Conservation (phyloP, 768 basidiomycete genomes). For the Cyclocybe cylindracea region DNA sequence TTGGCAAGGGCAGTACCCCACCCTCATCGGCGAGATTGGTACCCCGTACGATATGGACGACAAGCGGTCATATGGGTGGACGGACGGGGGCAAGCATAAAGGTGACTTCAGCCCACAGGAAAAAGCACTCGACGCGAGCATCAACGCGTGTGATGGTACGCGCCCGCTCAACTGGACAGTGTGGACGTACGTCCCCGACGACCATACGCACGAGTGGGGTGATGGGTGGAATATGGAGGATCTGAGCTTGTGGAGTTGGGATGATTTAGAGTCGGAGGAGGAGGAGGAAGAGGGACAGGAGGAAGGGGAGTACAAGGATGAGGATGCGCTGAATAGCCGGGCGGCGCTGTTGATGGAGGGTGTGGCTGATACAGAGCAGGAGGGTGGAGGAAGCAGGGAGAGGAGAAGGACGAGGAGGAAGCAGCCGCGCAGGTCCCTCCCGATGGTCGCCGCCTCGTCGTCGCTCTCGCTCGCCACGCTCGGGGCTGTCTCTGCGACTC, state of each 20-base stretch:
- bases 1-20: conserved; percentile 58
- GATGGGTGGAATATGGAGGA: conserved; percentile 99
- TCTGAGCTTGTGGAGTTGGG: conserved; percentile 81
- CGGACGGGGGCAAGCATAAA: conserved; percentile 60
- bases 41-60: conserved; percentile 93
- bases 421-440: conserved; percentile 12
- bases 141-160: conserved; percentile 69
- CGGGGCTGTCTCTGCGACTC: conserved; percentile 11
- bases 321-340: conserved; percentile 32
- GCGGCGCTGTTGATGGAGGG: conserved; percentile 34
- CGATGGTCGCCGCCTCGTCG: conserved; percentile 24
- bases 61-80: conserved; percentile 83
- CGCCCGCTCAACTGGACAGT: conserved; percentile 80
- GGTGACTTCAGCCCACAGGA: conserved; percentile 82
- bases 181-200: conserved; percentile 89
- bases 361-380: conserved; percentile 15
- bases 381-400: conserved; percentile 4
- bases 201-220: conserved; percentile 79
- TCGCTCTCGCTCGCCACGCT: conserved; percentile 27
- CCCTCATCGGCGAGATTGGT: conserved; percentile 94
- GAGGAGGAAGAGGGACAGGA: conserved; percentile 12
- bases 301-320: conserved; percentile 17
- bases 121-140: conserved; percentile 83
- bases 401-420: conserved; percentile 1
- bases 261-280: conserved; percentile 56